These are phyloP conservation scores for Fusarium sp. DNA, from an alignment of 2,329 filamentous ascomycete species.

Conservation along the genomic window DNA sequence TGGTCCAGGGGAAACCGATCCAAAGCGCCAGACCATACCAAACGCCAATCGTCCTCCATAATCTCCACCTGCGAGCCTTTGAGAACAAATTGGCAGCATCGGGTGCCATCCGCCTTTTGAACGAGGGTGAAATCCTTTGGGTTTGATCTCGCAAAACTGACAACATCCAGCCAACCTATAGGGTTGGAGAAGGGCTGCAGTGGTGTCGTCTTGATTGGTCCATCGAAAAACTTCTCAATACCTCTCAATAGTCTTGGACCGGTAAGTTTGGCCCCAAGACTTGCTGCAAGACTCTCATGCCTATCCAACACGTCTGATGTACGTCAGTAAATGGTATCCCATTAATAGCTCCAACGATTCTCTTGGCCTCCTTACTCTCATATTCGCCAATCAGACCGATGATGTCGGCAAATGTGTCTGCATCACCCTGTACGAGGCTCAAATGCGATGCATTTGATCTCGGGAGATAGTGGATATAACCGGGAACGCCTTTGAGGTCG, in stretches of 20 bases:
- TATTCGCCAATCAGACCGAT: constrained; percentile 80
- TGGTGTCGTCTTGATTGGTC: constrained; percentile 68
- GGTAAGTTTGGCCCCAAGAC: constrained; percentile 83
- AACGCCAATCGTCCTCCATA: constrained; percentile 84
- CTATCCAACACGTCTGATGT: constrained; percentile 76
- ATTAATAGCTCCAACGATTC: not conserved
- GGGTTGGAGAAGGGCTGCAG: constrained; percentile 67
- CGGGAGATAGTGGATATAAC: constrained; percentile 64
- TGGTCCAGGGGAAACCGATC: constrained; percentile 82
- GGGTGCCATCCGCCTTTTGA: constrained; percentile 72
- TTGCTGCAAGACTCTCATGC: constrained; percentile 87
- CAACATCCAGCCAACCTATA: constrained; percentile 85
- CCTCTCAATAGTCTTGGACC: constrained; percentile 85
- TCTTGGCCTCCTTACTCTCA: constrained; percentile 60
- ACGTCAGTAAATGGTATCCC: constrained; percentile 28
- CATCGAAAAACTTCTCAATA: constrained; percentile 87
- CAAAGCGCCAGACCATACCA: constrained; percentile 84
- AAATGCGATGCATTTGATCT: constrained; percentile 56
- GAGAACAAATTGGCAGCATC: constrained; percentile 82
- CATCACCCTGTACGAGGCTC: constrained; percentile 62
- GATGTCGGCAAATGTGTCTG: constrained; percentile 77
- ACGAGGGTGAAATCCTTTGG: constrained; percentile 80
- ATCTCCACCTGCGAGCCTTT: constrained; percentile 87
- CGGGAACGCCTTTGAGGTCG: constrained; percentile 29
- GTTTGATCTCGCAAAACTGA: constrained; percentile 83